Evolutionary conservation across 768 basidiomycete species (phyloP).

Genomic region (Boletus speciosus): DNA sequence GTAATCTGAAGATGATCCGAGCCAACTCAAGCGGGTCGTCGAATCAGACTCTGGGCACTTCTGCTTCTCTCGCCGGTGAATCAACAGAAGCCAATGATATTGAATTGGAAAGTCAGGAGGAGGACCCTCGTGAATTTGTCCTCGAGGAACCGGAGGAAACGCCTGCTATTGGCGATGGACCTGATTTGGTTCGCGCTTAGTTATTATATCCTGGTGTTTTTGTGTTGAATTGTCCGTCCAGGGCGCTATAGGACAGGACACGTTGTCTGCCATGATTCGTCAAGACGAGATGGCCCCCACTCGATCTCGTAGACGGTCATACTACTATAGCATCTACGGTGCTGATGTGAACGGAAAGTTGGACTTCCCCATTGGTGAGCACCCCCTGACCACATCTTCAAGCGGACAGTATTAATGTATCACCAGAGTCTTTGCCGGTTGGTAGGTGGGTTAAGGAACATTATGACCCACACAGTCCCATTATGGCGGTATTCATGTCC

Average conservation of each 20-base stretch:
- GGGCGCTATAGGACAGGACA: constrained; percentile 73
- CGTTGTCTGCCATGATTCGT: constrained; percentile 68
- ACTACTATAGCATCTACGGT: constrained; percentile 40
- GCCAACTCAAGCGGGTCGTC: constrained; percentile 15
- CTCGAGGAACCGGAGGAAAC: constrained; percentile 18
- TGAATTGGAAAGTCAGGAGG: constrained; percentile 12
- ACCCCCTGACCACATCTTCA: neutral
- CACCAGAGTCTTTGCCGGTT: constrained; percentile 52
- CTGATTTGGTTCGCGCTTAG: constrained; percentile 23
- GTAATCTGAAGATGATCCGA: constrained; percentile 30
- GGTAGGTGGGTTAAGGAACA: constrained; percentile 58
- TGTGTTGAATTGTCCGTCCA: constrained; percentile 26
- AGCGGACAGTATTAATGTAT: neutral
- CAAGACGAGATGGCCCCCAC: constrained; percentile 64
- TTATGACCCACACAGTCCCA: constrained; percentile 52
- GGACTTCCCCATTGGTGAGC: constrained; percentile 55
- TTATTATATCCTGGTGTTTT: neutral
- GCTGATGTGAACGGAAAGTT: constrained; percentile 47
- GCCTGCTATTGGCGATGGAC: constrained; percentile 10
- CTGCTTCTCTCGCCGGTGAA: constrained; percentile 8
- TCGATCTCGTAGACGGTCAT: constrained; percentile 55
- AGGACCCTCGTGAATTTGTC: constrained; percentile 16
- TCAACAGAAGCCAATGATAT: constrained; percentile 7
- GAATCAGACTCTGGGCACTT: constrained; percentile 3
- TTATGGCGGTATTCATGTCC: constrained; percentile 66